A percentile compares a stretch with the other conserved stretches of the same genome.
phyloP scores from a whole-genome alignment of 2,329 filamentous ascomycete species.

The Emergomyces orientalis region DNA sequence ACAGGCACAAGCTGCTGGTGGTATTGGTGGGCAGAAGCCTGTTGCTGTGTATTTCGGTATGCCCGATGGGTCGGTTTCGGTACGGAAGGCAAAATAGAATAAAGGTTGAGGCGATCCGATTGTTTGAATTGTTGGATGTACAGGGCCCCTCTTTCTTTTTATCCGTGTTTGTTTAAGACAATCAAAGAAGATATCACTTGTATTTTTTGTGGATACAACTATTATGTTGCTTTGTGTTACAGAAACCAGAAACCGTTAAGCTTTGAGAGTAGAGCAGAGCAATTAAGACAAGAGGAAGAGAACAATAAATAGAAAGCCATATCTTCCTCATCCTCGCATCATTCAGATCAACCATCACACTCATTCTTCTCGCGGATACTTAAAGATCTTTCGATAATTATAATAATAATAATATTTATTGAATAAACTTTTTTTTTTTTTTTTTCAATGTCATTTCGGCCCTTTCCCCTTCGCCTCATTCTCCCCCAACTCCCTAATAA shows the following conservation, averaged over 20 bases:
- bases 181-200: not conserved
- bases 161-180: not conserved
- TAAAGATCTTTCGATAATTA: not conserved
- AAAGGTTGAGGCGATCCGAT: not conserved
- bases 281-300: not conserved
- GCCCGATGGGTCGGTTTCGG: conserved; percentile 60
- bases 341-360: conserved; percentile 10
- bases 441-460: conserved; percentile 41
- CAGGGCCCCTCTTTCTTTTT: not conserved
- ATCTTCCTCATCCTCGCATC: not conserved
- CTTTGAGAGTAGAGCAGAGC: not conserved
- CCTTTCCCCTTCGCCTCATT: conserved; percentile 82
- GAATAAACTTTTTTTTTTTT: conserved; percentile 25
- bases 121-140: not conserved
- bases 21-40: conserved; percentile 73
- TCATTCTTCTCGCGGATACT: not conserved
- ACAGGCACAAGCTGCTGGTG: conserved; percentile 52
- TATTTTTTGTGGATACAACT: not conserved
- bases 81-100: conserved; percentile 36
- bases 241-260: not conserved
- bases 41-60: conserved; percentile 93
- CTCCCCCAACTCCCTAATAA: conserved; percentile 74
- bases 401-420: not conserved
- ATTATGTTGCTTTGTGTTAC: not conserved
- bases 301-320: not conserved